Evolutionary conservation across 2,329 filamentous ascomycete species (phyloP).

Genomic region (Alternaria sp.): DNA sequence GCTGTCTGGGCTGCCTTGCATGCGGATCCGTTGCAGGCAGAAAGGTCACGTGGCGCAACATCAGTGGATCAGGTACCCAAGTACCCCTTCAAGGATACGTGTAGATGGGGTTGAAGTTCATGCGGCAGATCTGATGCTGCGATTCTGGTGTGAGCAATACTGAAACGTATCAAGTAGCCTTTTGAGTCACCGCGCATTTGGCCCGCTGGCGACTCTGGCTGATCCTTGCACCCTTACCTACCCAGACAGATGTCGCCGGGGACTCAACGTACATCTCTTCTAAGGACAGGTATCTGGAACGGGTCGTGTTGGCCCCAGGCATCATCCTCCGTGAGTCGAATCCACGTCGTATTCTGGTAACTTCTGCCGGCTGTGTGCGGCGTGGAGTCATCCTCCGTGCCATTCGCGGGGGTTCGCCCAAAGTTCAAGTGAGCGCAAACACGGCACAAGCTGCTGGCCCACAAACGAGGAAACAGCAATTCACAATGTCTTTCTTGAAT

Average conservation of each 20-base stretch:
- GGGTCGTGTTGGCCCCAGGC: not conserved
- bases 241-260: not conserved
- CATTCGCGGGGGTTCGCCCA: not conserved
- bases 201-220: not conserved
- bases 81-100: not conserved
- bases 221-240: not conserved
- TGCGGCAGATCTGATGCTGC: not conserved
- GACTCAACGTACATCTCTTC: not conserved
- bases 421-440: not conserved
- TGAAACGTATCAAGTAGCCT: not conserved
- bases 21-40: slow-evolving; percentile 8
- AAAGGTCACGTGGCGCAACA: slow-evolving; percentile 1
- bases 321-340: not conserved
- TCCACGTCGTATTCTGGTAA: not conserved
- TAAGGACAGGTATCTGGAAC: not conserved
- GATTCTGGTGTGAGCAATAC: not conserved
- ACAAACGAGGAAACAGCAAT: slow-evolving; percentile 6
- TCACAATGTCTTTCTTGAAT: not conserved
- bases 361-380: slow-evolving; percentile 8
- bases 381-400: slow-evolving; percentile 1
- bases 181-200: not conserved
- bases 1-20: slow-evolving; percentile 15
- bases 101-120: not conserved
- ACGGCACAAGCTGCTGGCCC: not conserved
- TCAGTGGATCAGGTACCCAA: not conserved